Base-by-base conservation (phyloP, 2,329 filamentous ascomycete species). In the Sarocladium oryzae region DNA sequence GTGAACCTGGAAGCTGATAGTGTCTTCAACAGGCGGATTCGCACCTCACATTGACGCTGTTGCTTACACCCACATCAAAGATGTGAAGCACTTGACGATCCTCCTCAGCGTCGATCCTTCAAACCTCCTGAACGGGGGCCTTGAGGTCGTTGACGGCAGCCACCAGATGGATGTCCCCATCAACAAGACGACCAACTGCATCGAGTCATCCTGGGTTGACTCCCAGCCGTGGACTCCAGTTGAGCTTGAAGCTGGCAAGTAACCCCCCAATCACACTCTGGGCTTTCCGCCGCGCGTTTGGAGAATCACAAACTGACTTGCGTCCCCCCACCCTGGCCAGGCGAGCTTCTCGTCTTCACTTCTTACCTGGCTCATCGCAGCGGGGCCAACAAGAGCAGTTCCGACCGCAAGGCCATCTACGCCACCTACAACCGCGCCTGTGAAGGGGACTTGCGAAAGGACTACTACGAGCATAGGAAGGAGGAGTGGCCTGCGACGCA, bases 21-120 rank as follows among this genome's bases (percentile, higher is more conserved):
- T 37, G 21, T 21, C 3, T 11, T 36, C n/a, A n/a, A 37, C 10
- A 55, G 54, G 56, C n/a, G 56, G 56, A 15, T 57, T 57, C 33
- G 56, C 56, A n/a, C 56, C 56, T 45, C 56, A 57, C 52, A 57
- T 57, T 50, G 56, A 57, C 38, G 56, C 56, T n/a, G 40, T 55
- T 21, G 56, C 56, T 4, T 57, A 57, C 52, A 56, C 28, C 20
- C 56, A 57, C 36, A 53, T 57, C 51, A 56, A 54, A 43, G 36
- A 57, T 16, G 55, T 57, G 32, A 52, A 56, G 43, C 56, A 57
- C 36, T 28, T 57, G 38, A 57, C 56, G 6, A 54, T 57, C 20
- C 52, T 57, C 10, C 49, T 57, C 4, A 56, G 55, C 20, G 55
- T 57, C 10, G 56, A 57, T 20, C 43, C 35, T 2, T 57, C 55